These are phyloP conservation scores for Cryphonectria parasitica DNA, from an alignment of 2,329 filamentous ascomycete species.

Conservation along the genomic window DNA sequence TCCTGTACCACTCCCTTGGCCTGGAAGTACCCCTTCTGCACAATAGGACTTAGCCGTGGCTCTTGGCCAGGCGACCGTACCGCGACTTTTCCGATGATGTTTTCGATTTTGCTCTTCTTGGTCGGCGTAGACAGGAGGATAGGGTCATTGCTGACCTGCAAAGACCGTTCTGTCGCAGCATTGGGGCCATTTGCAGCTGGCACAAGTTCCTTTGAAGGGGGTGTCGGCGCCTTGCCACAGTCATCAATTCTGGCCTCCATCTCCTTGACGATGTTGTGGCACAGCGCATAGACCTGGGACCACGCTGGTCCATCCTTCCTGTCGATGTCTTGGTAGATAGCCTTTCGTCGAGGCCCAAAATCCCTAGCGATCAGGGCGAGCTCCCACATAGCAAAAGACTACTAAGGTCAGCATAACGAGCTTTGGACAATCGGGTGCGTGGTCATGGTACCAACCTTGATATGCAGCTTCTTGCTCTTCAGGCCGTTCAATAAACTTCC, in stretches of 20 bases:
- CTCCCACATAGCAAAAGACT: constrained; percentile 92
- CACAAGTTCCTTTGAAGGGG: constrained; percentile 40
- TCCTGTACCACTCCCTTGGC: constrained; percentile 54
- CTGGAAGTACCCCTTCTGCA: constrained; percentile 53
- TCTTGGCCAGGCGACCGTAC: constrained; percentile 52
- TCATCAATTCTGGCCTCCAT: constrained; percentile 70
- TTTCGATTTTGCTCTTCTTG: constrained; percentile 49
- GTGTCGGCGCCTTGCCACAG: constrained; percentile 52
- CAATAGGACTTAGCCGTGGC: constrained; percentile 54
- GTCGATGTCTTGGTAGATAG: constrained; percentile 86
- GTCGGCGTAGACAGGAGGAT: constrained; percentile 48
- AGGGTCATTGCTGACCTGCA: constrained; percentile 37
- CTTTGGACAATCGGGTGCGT: not conserved
- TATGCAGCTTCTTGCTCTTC: constrained; percentile 78
- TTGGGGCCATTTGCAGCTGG: constrained; percentile 45
- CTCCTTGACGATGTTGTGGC: constrained; percentile 69
- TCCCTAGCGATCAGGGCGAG: constrained; percentile 76
- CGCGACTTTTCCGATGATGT: constrained; percentile 46
- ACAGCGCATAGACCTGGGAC: constrained; percentile 74
- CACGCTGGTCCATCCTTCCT: constrained; percentile 79
- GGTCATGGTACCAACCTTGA: constrained; percentile 57
- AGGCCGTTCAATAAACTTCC: constrained; percentile 84
- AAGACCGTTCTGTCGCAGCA: not conserved
- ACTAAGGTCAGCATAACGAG: constrained; percentile 27
- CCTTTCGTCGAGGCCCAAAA: constrained; percentile 75